These are phyloP conservation scores for Beauveria sp. DNA, from an alignment of 2,329 filamentous ascomycete species.

Conservation along the genomic window DNA sequence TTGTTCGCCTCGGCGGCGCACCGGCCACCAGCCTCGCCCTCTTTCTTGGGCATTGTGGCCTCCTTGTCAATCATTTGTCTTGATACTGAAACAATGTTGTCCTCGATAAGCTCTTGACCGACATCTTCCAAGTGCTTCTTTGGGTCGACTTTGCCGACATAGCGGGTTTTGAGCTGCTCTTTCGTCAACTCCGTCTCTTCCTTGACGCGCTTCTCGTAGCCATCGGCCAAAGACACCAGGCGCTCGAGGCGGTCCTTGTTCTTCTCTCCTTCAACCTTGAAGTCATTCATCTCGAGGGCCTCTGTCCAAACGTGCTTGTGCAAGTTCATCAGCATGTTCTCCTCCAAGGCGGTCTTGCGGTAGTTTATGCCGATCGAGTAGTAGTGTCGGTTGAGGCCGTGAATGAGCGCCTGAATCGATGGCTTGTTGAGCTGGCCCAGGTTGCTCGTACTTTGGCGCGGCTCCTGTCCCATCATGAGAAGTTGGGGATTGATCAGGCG, in stretches of 20 bases:
- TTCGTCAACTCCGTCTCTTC: conserved; percentile 96
- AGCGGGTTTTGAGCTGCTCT: conserved; percentile 96
- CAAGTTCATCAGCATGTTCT: conserved; percentile 99
- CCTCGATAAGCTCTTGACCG: conserved; percentile 92
- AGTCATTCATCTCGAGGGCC: conserved; percentile 93
- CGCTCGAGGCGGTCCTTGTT: conserved; percentile 86
- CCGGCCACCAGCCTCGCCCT: conserved; percentile 38
- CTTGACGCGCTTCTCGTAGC: conserved; percentile 97
- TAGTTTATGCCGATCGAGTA: conserved; percentile 99
- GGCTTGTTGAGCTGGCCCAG: conserved; percentile 97
- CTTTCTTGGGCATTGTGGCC: conserved; percentile 77
- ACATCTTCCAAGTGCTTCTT: conserved; percentile 99
- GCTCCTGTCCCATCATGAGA: conserved; percentile 95
- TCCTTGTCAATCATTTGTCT: conserved; percentile 99
- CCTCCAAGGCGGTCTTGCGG: conserved; percentile 91
- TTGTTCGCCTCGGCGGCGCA: conserved; percentile 47
- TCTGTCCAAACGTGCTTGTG: conserved; percentile 99
- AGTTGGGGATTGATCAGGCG: conserved; percentile 97
- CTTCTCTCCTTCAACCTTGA: conserved; percentile 71
- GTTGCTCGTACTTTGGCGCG: conserved; percentile 95
- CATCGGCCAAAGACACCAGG: conserved; percentile 82
- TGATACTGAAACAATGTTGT: conserved; percentile 98
- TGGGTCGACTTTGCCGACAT: conserved; percentile 96
- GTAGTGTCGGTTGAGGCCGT: conserved; percentile 96
- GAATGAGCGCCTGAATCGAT: conserved; percentile 97